These are phyloP conservation scores for Pestalotiopsis sp. DNA, from an alignment of 2,329 filamentous ascomycete genomes.

Conservation along the genomic window DNA sequence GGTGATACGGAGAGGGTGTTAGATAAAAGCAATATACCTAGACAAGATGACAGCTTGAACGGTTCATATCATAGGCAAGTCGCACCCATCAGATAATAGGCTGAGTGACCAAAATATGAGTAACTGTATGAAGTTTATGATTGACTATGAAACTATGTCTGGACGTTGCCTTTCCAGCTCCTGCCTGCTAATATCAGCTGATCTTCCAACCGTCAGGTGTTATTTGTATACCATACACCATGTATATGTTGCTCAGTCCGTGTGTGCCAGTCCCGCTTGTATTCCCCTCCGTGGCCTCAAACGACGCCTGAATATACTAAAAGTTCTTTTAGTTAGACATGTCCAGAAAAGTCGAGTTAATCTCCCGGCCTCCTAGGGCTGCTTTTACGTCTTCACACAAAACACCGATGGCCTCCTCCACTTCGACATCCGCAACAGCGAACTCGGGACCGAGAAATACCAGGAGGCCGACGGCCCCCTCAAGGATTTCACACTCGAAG, in stretches of 20 bases:
- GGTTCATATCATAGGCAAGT: no score
- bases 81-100: no score
- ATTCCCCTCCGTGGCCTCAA: no score
- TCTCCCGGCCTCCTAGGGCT: not conserved
- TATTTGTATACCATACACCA: not conserved
- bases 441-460: slow-evolving; percentile 12
- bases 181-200: not conserved
- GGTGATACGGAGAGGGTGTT: no score
- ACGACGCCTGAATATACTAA: not conserved
- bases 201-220: not conserved
- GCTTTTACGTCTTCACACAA: not conserved
- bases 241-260: not conserved
- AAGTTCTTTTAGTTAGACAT: not conserved
- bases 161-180: not conserved
- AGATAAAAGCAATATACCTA: no score
- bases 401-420: slow-evolving; percentile 11
- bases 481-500: slow-evolving; percentile 13
- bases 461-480: slow-evolving; percentile 9
- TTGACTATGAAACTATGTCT: no score
- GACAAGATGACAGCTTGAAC: no score
- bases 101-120: no score
- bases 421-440: slow-evolving; percentile 12
- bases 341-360: not conserved
- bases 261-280: not conserved
- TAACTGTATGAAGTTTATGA: no score